Evolutionary conservation across 2,329 filamentous ascomycete genomes (phyloP).

Genomic region (Penicillium verrucosum): DNA sequence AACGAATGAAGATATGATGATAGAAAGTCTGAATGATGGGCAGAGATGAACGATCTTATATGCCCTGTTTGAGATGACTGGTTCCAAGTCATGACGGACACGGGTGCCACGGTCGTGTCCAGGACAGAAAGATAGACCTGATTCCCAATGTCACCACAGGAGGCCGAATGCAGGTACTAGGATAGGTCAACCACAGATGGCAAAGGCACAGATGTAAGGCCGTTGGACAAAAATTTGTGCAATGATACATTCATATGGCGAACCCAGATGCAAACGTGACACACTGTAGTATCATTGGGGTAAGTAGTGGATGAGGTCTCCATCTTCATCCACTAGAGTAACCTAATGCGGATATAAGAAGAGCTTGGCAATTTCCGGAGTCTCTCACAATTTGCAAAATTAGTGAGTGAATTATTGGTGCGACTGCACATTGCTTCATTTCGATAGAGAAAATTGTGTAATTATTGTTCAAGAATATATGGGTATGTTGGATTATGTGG

Average conservation of each 20-base stretch:
- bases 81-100: constrained; percentile 18
- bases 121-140: constrained; percentile 24
- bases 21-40: constrained; percentile 1
- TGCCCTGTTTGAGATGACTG: constrained; percentile 8
- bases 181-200: constrained; percentile 16
- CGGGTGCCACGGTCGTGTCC: constrained; percentile 29
- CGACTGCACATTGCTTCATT: background rate
- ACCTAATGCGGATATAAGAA: constrained; percentile 18
- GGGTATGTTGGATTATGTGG: background rate
- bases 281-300: constrained; percentile 27
- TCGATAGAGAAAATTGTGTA: background rate
- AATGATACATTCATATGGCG: constrained; percentile 16
- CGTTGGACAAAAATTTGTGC: constrained; percentile 9
- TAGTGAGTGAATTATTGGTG: background rate
- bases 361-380: background rate
- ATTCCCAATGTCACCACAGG: constrained; percentile 16
- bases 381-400: background rate
- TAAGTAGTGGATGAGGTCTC: constrained; percentile 10
- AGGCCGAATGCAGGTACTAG: constrained; percentile 20
- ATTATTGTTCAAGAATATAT: background rate
- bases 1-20: constrained; percentile 22
- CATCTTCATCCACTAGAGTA: constrained; percentile 1
- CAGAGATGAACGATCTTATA: constrained; percentile 27
- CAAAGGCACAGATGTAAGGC: constrained; percentile 16
- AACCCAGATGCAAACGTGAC: constrained; percentile 28